phyloP scores from a whole-genome alignment of 352 stramenopile species.

The Globisporangium mamillatum region DNA sequence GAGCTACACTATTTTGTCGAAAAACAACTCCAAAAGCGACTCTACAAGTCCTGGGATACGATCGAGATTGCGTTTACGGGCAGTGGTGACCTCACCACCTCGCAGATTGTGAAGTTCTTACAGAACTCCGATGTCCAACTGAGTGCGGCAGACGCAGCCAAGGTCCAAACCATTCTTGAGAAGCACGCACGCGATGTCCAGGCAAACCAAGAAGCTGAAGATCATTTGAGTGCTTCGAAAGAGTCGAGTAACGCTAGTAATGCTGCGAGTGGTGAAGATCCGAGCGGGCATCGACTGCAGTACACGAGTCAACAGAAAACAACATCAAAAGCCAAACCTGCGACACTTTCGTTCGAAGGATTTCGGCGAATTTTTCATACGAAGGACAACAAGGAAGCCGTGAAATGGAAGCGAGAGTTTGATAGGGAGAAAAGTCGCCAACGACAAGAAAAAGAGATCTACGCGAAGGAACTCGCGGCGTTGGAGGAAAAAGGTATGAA shows the following conservation, averaged over 20 bases:
- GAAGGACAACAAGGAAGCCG: constrained; percentile 39
- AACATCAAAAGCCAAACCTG: constrained; percentile 12
- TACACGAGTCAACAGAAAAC: background rate
- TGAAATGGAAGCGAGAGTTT: constrained; percentile 66
- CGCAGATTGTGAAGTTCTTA: constrained; percentile 72
- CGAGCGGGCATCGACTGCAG: background rate
- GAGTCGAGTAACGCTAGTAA: background rate
- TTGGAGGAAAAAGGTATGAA: constrained; percentile 64
- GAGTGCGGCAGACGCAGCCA: constrained; percentile 44
- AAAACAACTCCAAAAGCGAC: constrained; percentile 63
- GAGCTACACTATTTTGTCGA: constrained; percentile 65
- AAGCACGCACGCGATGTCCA: constrained; percentile 23
- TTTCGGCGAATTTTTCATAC: constrained; percentile 71
- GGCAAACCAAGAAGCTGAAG: background rate
- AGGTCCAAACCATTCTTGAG: constrained; percentile 60
- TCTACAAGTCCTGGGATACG: constrained; percentile 64
- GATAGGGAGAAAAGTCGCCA: constrained; percentile 54
- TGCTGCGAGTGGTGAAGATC: background rate
- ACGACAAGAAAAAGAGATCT: constrained; percentile 70
- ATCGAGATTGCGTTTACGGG: constrained; percentile 70
- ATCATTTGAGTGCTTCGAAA: background rate
- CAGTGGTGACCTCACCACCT: constrained; percentile 57
- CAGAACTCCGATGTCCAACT: constrained; percentile 70
- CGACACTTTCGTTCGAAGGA: constrained; percentile 52
- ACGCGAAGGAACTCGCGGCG: constrained; percentile 52